Evolutionary conservation across 306 rosid species (phyloP), one percentile per base, ranked within the genome.

Genomic region (Corylus heterophylla): DNA sequence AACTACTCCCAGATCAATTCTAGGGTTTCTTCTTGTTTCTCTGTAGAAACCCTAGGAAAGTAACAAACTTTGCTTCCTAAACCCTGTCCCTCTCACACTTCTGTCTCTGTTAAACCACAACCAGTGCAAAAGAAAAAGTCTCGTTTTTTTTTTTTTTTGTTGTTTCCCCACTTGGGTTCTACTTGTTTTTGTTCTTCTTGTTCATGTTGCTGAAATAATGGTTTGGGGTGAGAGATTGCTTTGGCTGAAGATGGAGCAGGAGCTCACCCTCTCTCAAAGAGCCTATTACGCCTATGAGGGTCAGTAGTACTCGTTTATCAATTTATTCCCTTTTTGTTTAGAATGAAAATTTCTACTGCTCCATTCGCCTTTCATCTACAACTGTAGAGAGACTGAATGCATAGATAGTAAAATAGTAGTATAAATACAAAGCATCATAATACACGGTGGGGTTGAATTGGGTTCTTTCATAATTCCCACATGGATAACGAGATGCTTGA

Each of bases 401-500:
- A 8, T 59, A 12, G 2, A 25, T 2, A 3, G 16, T 11, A 2
- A 5, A 2, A 5, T 25, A 59, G 13, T 3, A 25, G 14, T 25
- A 25, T 25, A 59, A 59, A 55, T n/a, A 55, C 12, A 12, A 52
- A 50, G 49, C 20, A n/a, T 71, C 20, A n/a, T 71, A 12, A 71
- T 54, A 31, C 51, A 18, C n/a, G 54, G 54, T 56, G 68, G 52
- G 76, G 81, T 48, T 68, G 75, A 54, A 52, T 54, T 68, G 80
- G 64, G 66, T 20, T 7, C 22, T 6, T 48, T 71, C 47, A 50
- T 22, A 8, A 69, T 44, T 48, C 78, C 47, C 69, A 74, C 14
- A 90, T 94, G 98, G 98, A 94, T 75, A 90, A 87, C 72, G 96
- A 88, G 84, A 88, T 92, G 80, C 82, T 94, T 52, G 98, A 91